A percentile compares a stretch with the other conserved stretches of the same genome.
These are phyloP conservation scores for Mucuna pruriens DNA, from an alignment of 306 rosid genomes.

Conservation along the genomic window DNA sequence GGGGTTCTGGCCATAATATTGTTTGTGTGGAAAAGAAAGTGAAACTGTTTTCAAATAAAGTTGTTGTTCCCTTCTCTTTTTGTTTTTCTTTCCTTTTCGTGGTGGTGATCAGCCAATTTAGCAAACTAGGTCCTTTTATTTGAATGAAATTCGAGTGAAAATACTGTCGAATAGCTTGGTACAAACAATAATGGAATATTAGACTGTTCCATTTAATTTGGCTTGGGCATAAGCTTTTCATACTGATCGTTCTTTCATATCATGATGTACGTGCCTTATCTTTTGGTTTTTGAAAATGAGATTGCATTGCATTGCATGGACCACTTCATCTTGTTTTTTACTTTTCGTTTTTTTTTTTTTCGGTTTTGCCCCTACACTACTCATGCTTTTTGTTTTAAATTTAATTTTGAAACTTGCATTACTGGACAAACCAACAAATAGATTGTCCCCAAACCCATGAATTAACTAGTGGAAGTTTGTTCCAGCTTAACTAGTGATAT, in stretches of 20 bases:
- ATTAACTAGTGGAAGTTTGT: too few relatives aligned
- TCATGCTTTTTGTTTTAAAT: constrained; percentile 37
- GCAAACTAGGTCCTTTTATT: constrained; percentile 37
- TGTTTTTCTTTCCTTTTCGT: background rate
- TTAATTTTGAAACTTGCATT: constrained; percentile 1
- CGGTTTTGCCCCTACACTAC: background rate
- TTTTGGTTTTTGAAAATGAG: constrained; percentile 45
- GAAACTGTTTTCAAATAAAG: background rate
- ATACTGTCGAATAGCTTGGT: constrained; percentile 38
- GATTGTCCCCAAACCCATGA: too few relatives aligned
- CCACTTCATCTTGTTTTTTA: constrained; percentile 49
- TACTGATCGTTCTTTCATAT: constrained; percentile 26
- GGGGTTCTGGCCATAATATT: background rate
- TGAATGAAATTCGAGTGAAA: constrained; percentile 39
- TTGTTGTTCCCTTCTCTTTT: background rate
- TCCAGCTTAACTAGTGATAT: too few relatives aligned
- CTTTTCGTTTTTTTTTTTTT: constrained; percentile 28
- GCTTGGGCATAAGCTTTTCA: constrained; percentile 31
- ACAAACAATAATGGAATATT: background rate
- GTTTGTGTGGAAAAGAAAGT: background rate
- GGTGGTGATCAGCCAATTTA: background rate
- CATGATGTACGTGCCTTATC: constrained; percentile 54
- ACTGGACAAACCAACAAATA: background rate
- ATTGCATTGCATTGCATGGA: constrained; percentile 50
- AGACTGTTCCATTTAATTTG: constrained; percentile 47